Evolutionary conservation across 2,329 filamentous ascomycete species (phyloP).

Genomic region (Fusarium cicatricum): DNA sequence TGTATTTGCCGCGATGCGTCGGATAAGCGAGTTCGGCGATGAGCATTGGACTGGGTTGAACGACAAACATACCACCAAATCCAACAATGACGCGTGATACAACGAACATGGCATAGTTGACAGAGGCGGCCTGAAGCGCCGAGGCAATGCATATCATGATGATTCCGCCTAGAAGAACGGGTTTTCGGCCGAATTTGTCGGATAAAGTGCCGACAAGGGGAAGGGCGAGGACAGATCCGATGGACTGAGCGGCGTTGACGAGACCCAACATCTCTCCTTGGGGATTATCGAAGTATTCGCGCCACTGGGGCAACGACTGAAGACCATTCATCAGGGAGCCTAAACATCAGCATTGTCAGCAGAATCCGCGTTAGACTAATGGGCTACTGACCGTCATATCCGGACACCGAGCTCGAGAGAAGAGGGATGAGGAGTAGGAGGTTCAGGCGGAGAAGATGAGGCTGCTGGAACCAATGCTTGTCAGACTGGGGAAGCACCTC

Average conservation of each 20-base stretch:
- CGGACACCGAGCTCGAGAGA: slow-evolving; percentile 51
- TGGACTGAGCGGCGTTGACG: slow-evolving; percentile 45
- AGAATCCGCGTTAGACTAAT: background rate
- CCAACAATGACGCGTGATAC: slow-evolving; percentile 46
- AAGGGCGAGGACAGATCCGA: slow-evolving; percentile 47
- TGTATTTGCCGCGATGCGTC: slow-evolving; percentile 45
- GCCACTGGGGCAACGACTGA: slow-evolving; percentile 51
- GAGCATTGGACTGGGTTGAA: slow-evolving; percentile 44
- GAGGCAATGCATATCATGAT: slow-evolving; percentile 48
- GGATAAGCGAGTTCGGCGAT: slow-evolving; percentile 48
- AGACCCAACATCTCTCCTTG: slow-evolving; percentile 43
- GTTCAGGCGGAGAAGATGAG: slow-evolving; percentile 55
- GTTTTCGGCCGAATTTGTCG: slow-evolving; percentile 50
- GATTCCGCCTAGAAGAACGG: slow-evolving; percentile 46
- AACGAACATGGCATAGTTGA: slow-evolving; percentile 48
- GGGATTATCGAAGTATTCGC: slow-evolving; percentile 49
- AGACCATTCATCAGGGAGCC: slow-evolving; percentile 52
- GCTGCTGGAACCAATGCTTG: slow-evolving; percentile 53
- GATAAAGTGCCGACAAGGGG: slow-evolving; percentile 46
- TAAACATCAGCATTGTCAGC: slow-evolving; percentile 10
- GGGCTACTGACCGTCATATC: slow-evolving; percentile 52
- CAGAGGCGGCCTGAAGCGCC: slow-evolving; percentile 48
- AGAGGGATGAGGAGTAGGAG: slow-evolving; percentile 54
- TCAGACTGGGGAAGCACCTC: slow-evolving; percentile 50
- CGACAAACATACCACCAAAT: slow-evolving; percentile 42